Base-by-base conservation (phyloP, 2,329 filamentous ascomycete genomes). In the Fusarium secorum region DNA sequence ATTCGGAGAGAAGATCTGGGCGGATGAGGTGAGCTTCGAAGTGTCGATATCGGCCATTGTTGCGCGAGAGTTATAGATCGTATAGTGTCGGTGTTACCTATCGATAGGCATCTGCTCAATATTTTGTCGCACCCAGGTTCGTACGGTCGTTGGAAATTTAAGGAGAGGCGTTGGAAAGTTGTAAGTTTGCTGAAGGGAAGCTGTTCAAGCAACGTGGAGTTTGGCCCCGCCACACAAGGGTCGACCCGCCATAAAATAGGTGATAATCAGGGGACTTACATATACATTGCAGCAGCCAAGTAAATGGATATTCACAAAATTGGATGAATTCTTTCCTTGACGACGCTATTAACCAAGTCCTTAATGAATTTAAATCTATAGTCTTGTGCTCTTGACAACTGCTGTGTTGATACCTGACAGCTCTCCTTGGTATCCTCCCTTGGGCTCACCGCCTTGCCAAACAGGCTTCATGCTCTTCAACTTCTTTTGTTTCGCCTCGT, bases 401-500 rank as follows among this genome's bases (percentile, higher is more conserved):
- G 93, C 92, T 75, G 91, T 93, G 86, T 98, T 98, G 84, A 99
- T 97, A 89, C 96, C 96, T 44, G 95, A 96, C 83, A 92, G 83
- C 81, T 98, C 96, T 83, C 96, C 96, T 72, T 89, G 89, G 84
- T 99, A 99, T 58, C 94, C 92, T 77, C 94, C 92, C 78, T 89
- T 89, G 74, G 93, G 90, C 83, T 97, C 90, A 68, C 93, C 93
- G 73, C 93, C 93, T 82, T 94, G 93, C 84, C 95, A 98, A 18
- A 93, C 86, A 13, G 93, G 88, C 84, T 92, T 93, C 85, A 95
- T 93, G 79, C 92, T 95, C 77, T 89, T 90, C 78, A 98, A 83
- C 87, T 98, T 98, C 93, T 98, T 98, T 88, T 95, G 92, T 88
- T 97, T 98, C 81, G 94, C 92, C 79, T 97, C 94, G 81, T 90